These are phyloP conservation scores for Kurtzmaniella quercitrusa DNA, from an alignment of 1,139 yeast species.

Conservation along the genomic window DNA sequence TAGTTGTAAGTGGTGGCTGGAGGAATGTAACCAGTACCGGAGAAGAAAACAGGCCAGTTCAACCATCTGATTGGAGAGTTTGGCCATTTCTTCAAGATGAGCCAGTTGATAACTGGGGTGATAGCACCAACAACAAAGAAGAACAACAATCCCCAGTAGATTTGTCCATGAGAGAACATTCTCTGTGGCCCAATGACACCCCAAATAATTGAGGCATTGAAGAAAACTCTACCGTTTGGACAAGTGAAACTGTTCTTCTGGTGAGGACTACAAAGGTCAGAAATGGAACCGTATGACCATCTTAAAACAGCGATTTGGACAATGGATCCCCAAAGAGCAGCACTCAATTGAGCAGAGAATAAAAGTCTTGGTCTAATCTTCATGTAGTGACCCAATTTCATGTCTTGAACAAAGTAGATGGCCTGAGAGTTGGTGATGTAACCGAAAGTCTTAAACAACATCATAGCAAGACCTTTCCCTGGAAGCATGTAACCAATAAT, in stretches of 20 bases:
- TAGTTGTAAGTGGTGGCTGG: conserved; percentile 48
- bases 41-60: conserved; percentile 46
- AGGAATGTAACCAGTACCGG: conserved; percentile 45
- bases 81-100: conserved; percentile 40
- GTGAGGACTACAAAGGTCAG: conserved; percentile 41
- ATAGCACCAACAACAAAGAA: conserved; percentile 39
- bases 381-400: conserved; percentile 54
- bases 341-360: conserved; percentile 44
- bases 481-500: conserved; percentile 45
- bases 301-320: conserved; percentile 44
- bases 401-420: conserved; percentile 48
- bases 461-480: conserved; percentile 46
- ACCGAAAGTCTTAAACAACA: conserved; percentile 45
- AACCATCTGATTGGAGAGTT: conserved; percentile 38
- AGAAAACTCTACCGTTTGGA: conserved; percentile 42
- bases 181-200: conserved; percentile 38
- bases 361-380: conserved; percentile 44
- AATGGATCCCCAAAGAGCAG: conserved; percentile 42
- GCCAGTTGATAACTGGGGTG: conserved; percentile 40
- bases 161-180: conserved; percentile 35
- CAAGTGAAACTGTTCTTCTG: conserved; percentile 42
- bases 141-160: conserved; percentile 35
- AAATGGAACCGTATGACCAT: conserved; percentile 42
- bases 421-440: conserved; percentile 54
- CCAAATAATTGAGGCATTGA: conserved; percentile 46